Percentiles rank a stretch among this genome's conserved stretches.
Conservation (phyloP, 2,329 filamentous ascomycete species). For the Bipolaris sorokiniana region DNA sequence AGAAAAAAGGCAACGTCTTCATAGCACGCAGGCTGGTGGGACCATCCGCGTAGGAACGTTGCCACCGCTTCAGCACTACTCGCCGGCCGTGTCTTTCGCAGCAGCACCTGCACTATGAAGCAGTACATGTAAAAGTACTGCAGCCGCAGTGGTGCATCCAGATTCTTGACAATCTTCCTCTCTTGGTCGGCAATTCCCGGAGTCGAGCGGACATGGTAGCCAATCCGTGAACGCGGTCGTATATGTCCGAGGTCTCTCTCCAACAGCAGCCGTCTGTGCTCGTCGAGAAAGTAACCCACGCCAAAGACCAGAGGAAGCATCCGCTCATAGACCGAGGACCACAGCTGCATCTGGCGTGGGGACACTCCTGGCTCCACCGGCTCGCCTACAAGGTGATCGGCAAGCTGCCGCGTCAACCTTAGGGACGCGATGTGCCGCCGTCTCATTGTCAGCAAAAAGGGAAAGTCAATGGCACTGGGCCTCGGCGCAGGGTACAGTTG, state of each 20-base stretch:
- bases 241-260: constrained; percentile 45
- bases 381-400: constrained; percentile 41
- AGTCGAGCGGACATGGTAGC: constrained; percentile 45
- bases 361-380: constrained; percentile 31
- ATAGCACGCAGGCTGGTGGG: constrained; percentile 38
- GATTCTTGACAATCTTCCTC: constrained; percentile 36
- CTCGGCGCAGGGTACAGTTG: constrained; percentile 44
- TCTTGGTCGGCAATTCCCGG: constrained; percentile 37
- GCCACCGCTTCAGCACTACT: constrained; percentile 39
- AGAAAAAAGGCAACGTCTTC: constrained; percentile 48
- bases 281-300: constrained; percentile 47
- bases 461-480: constrained; percentile 39
- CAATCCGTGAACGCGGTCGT: constrained; percentile 39
- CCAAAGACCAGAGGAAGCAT: constrained; percentile 48
- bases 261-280: constrained; percentile 41
- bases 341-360: constrained; percentile 40
- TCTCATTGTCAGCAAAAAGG: constrained; percentile 45
- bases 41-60: constrained; percentile 42
- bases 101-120: constrained; percentile 45
- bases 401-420: constrained; percentile 43
- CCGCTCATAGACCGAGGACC: constrained; percentile 46
- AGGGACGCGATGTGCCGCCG: constrained; percentile 46
- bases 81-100: constrained; percentile 40
- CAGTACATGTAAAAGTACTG: constrained; percentile 49
- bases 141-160: constrained; percentile 42